phyloP scores from a whole-genome alignment of 306 rosid genomes.

The Dryas octopetala region DNA sequence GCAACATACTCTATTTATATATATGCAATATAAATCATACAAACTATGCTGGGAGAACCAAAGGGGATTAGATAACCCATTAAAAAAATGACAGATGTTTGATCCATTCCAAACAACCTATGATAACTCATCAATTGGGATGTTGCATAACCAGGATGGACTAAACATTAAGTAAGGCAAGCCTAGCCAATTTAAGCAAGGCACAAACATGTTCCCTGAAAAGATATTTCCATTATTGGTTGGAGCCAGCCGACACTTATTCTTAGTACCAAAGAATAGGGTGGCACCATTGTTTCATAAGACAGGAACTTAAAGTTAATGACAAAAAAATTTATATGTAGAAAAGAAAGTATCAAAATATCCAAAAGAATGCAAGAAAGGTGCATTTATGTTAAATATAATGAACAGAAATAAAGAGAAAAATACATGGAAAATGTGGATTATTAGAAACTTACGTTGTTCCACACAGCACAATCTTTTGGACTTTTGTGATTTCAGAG shows the following conservation, averaged over 20 bases:
- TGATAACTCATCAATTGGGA: background rate
- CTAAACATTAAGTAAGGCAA: too few species aligned
- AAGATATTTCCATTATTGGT: background rate
- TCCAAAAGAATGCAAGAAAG: background rate
- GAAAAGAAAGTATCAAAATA: background rate
- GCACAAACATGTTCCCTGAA: background rate
- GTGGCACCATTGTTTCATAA: too few species aligned
- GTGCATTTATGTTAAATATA: too few species aligned
- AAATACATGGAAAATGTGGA: background rate
- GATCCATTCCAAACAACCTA: background rate
- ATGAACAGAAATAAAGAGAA: background rate
- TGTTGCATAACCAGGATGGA: too few species aligned
- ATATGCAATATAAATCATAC: too few species aligned
- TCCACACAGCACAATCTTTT: slow-evolving; percentile 77
- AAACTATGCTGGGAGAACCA: too few species aligned
- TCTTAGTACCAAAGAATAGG: background rate
- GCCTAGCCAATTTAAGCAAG: background rate
- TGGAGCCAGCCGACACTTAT: background rate
- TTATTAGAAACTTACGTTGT: slow-evolving; percentile 68
- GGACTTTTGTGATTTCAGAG: slow-evolving; percentile 75
- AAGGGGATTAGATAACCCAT: too few species aligned
- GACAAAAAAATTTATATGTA: background rate
- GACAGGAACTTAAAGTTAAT: too few species aligned
- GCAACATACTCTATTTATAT: too few species aligned
- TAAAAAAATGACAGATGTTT: background rate